phyloP scores from a whole-genome alignment of 2,329 filamentous ascomycete species.

The Ceratocystiopsis sp. region DNA sequence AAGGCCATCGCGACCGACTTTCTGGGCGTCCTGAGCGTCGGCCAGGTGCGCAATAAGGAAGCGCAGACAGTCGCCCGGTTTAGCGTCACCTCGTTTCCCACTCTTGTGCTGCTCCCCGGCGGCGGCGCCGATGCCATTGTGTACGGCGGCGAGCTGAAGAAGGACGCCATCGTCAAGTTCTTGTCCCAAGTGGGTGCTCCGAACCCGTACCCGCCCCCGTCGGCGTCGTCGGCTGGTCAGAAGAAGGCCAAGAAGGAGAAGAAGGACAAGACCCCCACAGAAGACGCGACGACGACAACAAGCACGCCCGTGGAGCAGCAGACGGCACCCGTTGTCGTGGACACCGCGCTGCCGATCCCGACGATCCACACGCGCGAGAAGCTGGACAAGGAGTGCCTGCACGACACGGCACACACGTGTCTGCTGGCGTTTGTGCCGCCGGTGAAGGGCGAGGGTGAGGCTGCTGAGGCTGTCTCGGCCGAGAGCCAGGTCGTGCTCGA shows the following conservation, averaged over 20 bases:
- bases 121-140: conserved; percentile 49
- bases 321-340: conserved; percentile 27
- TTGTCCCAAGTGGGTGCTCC: conserved; percentile 62
- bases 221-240: conserved; percentile 10
- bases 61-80: conserved; percentile 53
- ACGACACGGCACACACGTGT: conserved; percentile 62
- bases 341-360: conserved; percentile 44
- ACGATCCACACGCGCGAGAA: conserved; percentile 45
- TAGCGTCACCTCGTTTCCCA: conserved; percentile 61
- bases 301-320: conserved; percentile 22
- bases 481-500: conserved; percentile 39
- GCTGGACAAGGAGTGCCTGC: conserved; percentile 56
- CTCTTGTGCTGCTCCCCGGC: conserved; percentile 62
- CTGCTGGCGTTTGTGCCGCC: conserved; percentile 56
- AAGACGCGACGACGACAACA: conserved; percentile 25
- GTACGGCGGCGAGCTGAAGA: conserved; percentile 75
- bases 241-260: conserved; percentile 6
- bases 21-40: conserved; percentile 59
- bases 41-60: conserved; percentile 73
- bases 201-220: conserved; percentile 56
- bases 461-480: conserved; percentile 14
- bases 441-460: conserved; percentile 16
- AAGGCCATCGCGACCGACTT: conserved; percentile 84
- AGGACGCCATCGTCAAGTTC: conserved; percentile 66
- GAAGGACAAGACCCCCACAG: conserved; percentile 18